Evolutionary conservation across 2,329 filamentous ascomycete species (phyloP).

Genomic region (Karstenula rhodostoma): DNA sequence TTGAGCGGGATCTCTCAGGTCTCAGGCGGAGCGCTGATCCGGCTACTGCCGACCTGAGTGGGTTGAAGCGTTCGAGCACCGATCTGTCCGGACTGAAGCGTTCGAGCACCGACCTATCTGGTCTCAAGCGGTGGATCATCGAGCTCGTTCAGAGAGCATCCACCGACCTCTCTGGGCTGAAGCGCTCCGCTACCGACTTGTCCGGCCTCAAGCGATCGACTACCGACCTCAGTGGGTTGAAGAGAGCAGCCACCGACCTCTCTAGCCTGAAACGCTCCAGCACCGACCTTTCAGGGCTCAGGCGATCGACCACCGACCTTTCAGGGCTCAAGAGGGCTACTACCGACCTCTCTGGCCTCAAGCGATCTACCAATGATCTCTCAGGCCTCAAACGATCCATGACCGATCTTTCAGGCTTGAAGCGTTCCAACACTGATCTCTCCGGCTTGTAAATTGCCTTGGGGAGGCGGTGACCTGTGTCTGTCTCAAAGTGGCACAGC

Average conservation of each 20-base stretch:
- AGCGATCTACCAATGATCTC: conserved; percentile 1
- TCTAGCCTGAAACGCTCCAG: background rate
- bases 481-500: background rate
- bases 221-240: conserved; percentile 5
- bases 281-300: conserved; percentile 1
- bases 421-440: background rate
- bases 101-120: background rate
- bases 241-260: background rate
- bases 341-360: conserved; percentile 2
- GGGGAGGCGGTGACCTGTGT: background rate
- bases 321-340: background rate
- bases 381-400: background rate
- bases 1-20: conserved; percentile 3
- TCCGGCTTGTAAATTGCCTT: background rate
- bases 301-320: background rate
- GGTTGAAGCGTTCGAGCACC: conserved; percentile 8
- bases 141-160: background rate
- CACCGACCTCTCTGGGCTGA: conserved; percentile 5
- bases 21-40: conserved; percentile 9
- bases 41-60: conserved; percentile 7
- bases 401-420: background rate
- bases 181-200: conserved; percentile 5
- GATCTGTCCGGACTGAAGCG: conserved; percentile 9
- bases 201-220: conserved; percentile 3
- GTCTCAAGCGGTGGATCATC: background rate